Evolutionary conservation across 1,284 basidiomycete genomes (phyloP).

Genomic region (Anthracocystis setariae): DNA sequence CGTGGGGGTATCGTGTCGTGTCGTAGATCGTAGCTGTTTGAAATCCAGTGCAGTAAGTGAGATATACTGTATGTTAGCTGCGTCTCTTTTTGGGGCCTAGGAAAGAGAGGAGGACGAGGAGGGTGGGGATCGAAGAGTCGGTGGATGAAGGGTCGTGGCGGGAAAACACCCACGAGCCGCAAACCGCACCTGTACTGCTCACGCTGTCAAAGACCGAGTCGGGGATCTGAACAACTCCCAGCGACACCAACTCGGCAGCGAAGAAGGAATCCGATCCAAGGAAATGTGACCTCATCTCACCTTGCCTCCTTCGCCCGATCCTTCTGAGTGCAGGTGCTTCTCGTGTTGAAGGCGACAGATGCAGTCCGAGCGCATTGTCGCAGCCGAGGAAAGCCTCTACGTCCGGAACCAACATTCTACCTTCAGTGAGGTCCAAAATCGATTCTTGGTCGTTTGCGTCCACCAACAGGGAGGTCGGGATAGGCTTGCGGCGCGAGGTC

Average conservation of each 20-base stretch:
- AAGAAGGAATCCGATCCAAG: too few relatives aligned
- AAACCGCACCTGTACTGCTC: not conserved
- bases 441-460: not conserved
- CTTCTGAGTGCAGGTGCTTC: slow-evolving; percentile 9
- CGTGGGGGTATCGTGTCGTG: too few relatives aligned
- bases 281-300: slow-evolving; percentile 19
- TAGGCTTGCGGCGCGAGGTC: slow-evolving; percentile 18
- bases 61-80: too few relatives aligned
- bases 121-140: slow-evolving; percentile 18
- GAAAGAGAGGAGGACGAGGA: slow-evolving; percentile 19
- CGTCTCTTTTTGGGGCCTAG: too few relatives aligned
- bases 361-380: not conserved
- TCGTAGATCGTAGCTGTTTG: too few relatives aligned
- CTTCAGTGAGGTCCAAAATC: not conserved
- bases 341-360: too few relatives aligned
- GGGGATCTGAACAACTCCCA: too few relatives aligned
- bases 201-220: not conserved
- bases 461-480: slow-evolving; percentile 15
- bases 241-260: too few relatives aligned
- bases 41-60: too few relatives aligned
- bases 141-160: not conserved
- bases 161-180: not conserved
- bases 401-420: slow-evolving; percentile 12
- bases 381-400: not conserved
- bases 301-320: slow-evolving; percentile 5